A percentile compares a stretch with the other conserved stretches of the same genome.
Conservation (phyloP, 2,329 filamentous ascomycete species). For the Apiospora malaysiana region DNA sequence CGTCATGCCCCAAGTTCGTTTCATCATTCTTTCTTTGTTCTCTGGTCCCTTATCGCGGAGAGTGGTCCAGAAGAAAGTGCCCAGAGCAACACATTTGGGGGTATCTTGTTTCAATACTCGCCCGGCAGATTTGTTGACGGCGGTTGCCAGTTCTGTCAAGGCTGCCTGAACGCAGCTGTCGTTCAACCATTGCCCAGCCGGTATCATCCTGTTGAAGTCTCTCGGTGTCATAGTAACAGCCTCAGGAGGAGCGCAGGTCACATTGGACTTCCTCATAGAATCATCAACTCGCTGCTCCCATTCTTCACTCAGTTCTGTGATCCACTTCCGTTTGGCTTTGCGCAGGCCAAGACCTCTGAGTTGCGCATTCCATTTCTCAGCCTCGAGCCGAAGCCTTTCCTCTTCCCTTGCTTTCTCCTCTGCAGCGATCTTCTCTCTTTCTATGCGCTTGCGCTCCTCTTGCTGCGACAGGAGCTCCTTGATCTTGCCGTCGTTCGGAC, state of each 20-base stretch:
- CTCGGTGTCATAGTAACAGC: constrained; percentile 57
- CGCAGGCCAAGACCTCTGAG: constrained; percentile 8
- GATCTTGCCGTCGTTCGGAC: not conserved
- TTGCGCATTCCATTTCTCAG: constrained; percentile 4
- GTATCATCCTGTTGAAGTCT: constrained; percentile 69
- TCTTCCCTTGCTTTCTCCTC: constrained; percentile 14
- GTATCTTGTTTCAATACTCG: constrained; percentile 52
- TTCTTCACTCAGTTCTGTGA: constrained; percentile 12
- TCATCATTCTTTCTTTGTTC: constrained; percentile 60
- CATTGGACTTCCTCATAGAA: not conserved
- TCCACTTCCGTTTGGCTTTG: constrained; percentile 15
- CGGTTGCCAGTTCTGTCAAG: constrained; percentile 64
- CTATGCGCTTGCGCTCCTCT: not conserved
- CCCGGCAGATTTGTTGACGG: constrained; percentile 62
- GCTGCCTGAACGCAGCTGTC: constrained; percentile 77
- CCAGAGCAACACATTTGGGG: constrained; percentile 67
- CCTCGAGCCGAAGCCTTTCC: constrained; percentile 2
- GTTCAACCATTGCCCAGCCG: constrained; percentile 70
- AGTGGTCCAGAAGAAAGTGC: constrained; percentile 69
- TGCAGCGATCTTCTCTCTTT: not conserved
- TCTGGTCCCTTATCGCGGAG: constrained; percentile 54
- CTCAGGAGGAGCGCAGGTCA: constrained; percentile 41
- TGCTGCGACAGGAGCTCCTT: not conserved
- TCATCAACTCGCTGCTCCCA: constrained; percentile 17
- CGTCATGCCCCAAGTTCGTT: constrained; percentile 59